Percentiles rank a stretch among this genome's conserved stretches.
Conservation (phyloP, 1,284 basidiomycete species). For the Stygiomarasmius scandens region DNA sequence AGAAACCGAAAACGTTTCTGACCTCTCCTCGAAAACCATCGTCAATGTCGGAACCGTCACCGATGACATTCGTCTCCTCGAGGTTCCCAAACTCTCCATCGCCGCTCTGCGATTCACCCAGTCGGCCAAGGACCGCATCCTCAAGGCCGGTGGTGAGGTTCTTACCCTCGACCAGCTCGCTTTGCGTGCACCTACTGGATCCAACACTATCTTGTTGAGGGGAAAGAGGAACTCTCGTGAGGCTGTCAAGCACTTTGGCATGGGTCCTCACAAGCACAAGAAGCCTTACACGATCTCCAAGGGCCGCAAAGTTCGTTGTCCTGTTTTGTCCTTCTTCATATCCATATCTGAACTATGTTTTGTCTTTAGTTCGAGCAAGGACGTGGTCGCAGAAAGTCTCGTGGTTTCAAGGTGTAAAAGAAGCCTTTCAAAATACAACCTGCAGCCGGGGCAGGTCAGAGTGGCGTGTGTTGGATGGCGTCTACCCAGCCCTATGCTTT, state of each 20-base stretch:
- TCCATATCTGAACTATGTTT: conserved; percentile 9
- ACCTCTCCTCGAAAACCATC: conserved; percentile 82
- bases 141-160: conserved; percentile 93
- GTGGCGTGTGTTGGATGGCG: conserved; percentile 1
- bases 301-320: conserved; percentile 81
- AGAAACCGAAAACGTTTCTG: conserved; percentile 72
- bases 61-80: conserved; percentile 90
- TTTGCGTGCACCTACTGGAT: conserved; percentile 89
- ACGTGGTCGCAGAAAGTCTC: conserved; percentile 94
- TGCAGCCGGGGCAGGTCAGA: conserved; percentile 9
- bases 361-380: conserved; percentile 73
- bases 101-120: conserved; percentile 96
- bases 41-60: conserved; percentile 93
- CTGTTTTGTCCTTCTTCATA: background rate
- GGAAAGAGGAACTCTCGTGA: conserved; percentile 94
- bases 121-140: conserved; percentile 91
- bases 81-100: conserved; percentile 90
- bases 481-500: background rate
- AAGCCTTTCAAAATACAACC: conserved; percentile 2
- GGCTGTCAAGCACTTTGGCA: conserved; percentile 96
- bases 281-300: conserved; percentile 93
- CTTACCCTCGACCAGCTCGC: conserved; percentile 98
- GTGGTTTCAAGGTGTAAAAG: conserved; percentile 85
- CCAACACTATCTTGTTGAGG: conserved; percentile 92
- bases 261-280: conserved; percentile 92